Evolutionary conservation across 805 yeast species (phyloP), one percentile per base, ranked within the genome.

Genomic region (Saitoella complicata): DNA sequence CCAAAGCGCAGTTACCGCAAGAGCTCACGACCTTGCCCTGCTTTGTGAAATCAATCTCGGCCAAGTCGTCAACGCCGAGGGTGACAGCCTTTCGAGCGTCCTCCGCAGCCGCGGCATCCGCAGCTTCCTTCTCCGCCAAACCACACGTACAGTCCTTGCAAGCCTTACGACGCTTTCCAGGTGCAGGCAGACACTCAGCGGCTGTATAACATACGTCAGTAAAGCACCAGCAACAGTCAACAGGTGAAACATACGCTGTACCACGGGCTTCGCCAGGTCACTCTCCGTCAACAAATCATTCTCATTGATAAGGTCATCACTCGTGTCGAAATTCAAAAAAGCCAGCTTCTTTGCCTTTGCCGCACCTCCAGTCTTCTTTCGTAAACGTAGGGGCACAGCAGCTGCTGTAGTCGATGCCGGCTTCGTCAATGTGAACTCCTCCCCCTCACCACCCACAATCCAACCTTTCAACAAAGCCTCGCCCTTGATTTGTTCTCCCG

Each of bases 111-210:
- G 56, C 72, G 56, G 49, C 58, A 62, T 72, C 53, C 55, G 58
- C 51, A 45, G 58, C 48, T 55, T 75, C 70, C 45, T 63, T 59
- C 60, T 91, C 99, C 54, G 81, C 86, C 51, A 91, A 70, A 5
- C 99, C 99, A 68, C 99, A 91, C 0, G 96, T 80, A 63, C 99
- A 91, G 63, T 91, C 95, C 64, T 87, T 91, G 68, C 99, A 91
- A 0, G 99, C 98, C 64, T 78, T 85, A 67, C 88, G 76, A 59
- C 94, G 72, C 63, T 71, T 73, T 21, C 68, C 67, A 1, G 65
- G 62, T 3, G 60, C 61, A 2, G 66, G 67, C 31, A 71, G 73
- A 57, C 84, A 76, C 52, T 71, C 68, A 41, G 71, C 67, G 10
- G 91, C 21, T 21, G 21, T 21, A 21, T 21, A 21, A 21, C 21